Conservation (phyloP, 805 yeast species). For the Tetrapisispora fleetii region DNA sequence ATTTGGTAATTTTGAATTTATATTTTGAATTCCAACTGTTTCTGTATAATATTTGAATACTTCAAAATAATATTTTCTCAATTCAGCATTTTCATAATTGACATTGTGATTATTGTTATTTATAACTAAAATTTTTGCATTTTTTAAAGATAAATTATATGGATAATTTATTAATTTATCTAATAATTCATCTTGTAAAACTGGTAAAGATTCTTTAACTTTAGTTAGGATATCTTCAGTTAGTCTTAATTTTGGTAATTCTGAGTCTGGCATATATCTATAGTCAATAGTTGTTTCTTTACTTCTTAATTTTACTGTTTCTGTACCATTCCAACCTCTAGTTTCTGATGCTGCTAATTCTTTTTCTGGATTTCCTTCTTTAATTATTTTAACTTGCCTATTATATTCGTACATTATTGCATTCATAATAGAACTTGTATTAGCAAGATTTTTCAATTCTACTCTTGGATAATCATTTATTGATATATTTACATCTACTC, state of each 20-base stretch:
- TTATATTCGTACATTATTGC: conserved; percentile 67
- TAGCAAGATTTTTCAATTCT: conserved; percentile 83
- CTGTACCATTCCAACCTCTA: conserved; percentile 81
- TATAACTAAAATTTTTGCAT: conserved; percentile 60
- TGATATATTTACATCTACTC: conserved; percentile 92
- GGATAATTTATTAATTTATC: conserved; percentile 38
- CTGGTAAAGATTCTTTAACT: conserved; percentile 39
- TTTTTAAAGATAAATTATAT: conserved; percentile 52
- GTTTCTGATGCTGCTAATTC: conserved; percentile 44
- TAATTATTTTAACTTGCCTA: conserved; percentile 51
- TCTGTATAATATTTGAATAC: conserved; percentile 29
- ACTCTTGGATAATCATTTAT: conserved; percentile 64
- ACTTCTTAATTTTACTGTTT: conserved; percentile 56
- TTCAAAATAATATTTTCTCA: conserved; percentile 44
- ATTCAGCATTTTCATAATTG: conserved; percentile 21
- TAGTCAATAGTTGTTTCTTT: conserved; percentile 83
- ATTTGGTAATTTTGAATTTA: conserved; percentile 36
- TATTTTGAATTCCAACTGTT: conserved; percentile 13
- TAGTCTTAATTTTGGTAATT: conserved; percentile 53
- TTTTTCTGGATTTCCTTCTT: conserved; percentile 29
- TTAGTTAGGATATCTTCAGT: conserved; percentile 32
- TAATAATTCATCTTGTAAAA: conserved; percentile 52
- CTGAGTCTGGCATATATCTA: conserved; percentile 92
- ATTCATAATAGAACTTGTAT: conserved; percentile 64
- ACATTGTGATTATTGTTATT: conserved; percentile 30